Conservation (phyloP, 2,329 filamentous ascomycete genomes). For the Phaeophleospora eucalypticola region DNA sequence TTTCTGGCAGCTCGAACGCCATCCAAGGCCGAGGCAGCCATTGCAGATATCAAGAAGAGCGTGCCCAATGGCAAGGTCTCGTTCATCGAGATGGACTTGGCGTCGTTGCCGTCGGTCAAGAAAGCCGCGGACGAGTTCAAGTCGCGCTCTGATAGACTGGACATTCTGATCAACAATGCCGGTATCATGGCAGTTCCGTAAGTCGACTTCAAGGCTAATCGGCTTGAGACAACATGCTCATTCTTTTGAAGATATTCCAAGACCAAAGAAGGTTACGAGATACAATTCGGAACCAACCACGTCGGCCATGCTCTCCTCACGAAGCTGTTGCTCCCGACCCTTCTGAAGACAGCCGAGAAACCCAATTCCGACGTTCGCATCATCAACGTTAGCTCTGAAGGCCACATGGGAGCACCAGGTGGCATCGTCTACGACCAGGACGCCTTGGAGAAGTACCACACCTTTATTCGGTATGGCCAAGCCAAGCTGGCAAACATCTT, state of each 20-base stretch:
- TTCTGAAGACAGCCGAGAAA: conserved; percentile 38
- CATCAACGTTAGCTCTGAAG: conserved; percentile 41
- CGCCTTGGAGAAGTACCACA: conserved; percentile 30
- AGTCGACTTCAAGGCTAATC: conserved; percentile 27
- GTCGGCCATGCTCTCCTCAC: conserved; percentile 48
- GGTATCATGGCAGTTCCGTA: conserved; percentile 6
- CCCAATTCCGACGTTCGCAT: conserved; percentile 43
- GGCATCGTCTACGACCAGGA: conserved; percentile 36
- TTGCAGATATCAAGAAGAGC: conserved; percentile 36
- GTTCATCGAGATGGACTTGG: conserved; percentile 48
- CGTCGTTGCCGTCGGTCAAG: conserved; percentile 50
- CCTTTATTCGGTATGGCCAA: conserved; percentile 54
- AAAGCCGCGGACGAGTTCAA: conserved; percentile 40
- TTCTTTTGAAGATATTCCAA: conserved; percentile 23
- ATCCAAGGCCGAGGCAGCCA: conserved; percentile 41
- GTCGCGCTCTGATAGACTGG: conserved; percentile 36
- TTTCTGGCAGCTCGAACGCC: conserved; percentile 46
- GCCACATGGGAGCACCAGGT: conserved; percentile 19
- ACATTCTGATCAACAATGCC: conserved; percentile 28
- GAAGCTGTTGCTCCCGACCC: conserved; percentile 42
- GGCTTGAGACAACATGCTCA: too few species aligned
- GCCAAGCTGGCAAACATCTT: conserved; percentile 59
- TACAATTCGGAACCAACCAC: conserved; percentile 50
- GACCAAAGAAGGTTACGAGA: conserved; percentile 49
- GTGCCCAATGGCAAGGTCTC: conserved; percentile 39